Percentiles rank a stretch among this genome's conserved stretches.
Conservation (phyloP, 805 yeast genomes). For the Yamadazyma endophytica region DNA sequence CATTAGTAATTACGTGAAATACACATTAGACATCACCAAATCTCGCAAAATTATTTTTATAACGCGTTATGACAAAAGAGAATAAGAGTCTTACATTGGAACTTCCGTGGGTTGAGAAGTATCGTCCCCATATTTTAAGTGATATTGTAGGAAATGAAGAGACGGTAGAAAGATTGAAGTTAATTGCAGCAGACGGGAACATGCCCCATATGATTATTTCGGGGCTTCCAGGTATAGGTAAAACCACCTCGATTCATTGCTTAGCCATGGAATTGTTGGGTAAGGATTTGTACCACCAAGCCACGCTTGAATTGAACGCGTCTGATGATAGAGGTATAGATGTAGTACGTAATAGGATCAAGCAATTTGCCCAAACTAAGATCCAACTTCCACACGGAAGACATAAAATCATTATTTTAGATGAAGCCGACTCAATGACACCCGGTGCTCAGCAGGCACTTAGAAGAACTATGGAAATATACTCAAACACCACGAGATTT, state of each 20-base stretch:
- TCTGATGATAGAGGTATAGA: conserved; percentile 98
- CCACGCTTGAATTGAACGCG: conserved; percentile 90
- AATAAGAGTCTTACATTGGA: conserved; percentile 19
- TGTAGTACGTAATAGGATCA: conserved; percentile 88
- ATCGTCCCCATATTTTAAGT: conserved; percentile 71
- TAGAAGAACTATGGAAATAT: conserved; percentile 63
- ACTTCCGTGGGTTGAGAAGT: conserved; percentile 80
- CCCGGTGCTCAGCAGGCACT: conserved; percentile 95
- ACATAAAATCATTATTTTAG: conserved; percentile 88
- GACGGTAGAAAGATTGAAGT: conserved; percentile 75
- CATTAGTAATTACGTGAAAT: neutral
- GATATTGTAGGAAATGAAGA: conserved; percentile 95
- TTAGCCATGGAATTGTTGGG: conserved; percentile 83
- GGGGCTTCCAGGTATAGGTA: conserved; percentile 97
- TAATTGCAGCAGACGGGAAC: conserved; percentile 89
- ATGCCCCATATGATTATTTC: conserved; percentile 95
- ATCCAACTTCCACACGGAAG: conserved; percentile 83
- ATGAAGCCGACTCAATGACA: conserved; percentile 96
- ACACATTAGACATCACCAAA: neutral
- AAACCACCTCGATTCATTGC: conserved; percentile 90
- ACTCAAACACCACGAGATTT: conserved; percentile 92
- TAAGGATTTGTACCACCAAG: conserved; percentile 60
- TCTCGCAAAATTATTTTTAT: neutral
- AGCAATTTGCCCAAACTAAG: conserved; percentile 93
- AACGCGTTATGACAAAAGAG: conserved; percentile 8